A percentile compares a stretch with the other conserved stretches of the same genome.
These are phyloP conservation scores for Eragrostis tef DNA, from an alignment of 202 grass and related monocot genomes.

Conservation along the genomic window DNA sequence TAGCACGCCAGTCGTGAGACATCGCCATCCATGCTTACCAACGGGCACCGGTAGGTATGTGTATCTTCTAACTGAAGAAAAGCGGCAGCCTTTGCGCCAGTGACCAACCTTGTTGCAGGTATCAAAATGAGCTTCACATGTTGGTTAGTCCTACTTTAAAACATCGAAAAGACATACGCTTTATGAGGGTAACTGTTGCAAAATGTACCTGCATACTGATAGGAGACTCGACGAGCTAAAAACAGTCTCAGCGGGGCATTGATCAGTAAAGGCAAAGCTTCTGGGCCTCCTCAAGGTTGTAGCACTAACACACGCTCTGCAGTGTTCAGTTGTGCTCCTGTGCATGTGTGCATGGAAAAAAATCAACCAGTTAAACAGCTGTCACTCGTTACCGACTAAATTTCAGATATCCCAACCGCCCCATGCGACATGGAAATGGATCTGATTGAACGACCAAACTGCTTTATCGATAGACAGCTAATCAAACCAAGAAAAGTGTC, in stretches of 20 bases:
- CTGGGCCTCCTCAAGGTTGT: conserved; percentile 10
- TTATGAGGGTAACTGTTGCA: conserved; percentile 36
- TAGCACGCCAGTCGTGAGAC: background rate
- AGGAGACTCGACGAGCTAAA: conserved; percentile 27
- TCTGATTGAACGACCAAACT: conserved; percentile 11
- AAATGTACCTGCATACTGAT: conserved; percentile 28
- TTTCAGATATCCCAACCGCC: conserved; percentile 16
- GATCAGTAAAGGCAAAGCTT: background rate
- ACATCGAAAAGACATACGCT: background rate
- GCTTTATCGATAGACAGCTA: conserved; percentile 27
- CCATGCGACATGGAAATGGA: conserved; percentile 14
- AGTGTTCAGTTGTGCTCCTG: conserved; percentile 16
- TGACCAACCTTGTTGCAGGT: conserved; percentile 13
- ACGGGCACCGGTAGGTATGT: background rate
- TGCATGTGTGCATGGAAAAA: background rate
- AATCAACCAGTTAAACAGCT: background rate
- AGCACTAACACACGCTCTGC: conserved; percentile 35
- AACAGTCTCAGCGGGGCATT: background rate
- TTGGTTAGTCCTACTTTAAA: background rate
- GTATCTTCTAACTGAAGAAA: conserved; percentile 38
- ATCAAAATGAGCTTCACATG: conserved; percentile 24
- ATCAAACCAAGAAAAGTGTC: conserved; percentile 39
- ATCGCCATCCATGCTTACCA: conserved; percentile 2
- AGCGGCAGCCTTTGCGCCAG: background rate
- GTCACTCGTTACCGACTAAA: conserved; percentile 1